Evolutionary conservation across 108 stramenopile species (phyloP).

Genomic region (Cylindrotheca fusiformis): DNA sequence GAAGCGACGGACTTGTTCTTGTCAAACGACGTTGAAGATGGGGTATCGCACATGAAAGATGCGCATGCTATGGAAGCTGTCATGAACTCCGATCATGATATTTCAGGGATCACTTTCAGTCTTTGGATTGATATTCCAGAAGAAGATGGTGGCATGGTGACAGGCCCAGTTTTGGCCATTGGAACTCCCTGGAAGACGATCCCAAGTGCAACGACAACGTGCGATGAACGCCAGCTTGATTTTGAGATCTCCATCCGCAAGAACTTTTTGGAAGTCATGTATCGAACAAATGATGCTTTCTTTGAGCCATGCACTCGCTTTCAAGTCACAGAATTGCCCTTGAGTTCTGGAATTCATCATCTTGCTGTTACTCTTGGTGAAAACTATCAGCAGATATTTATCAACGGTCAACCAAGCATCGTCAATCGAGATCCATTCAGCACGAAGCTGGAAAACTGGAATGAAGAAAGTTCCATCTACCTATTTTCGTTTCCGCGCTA

Average conservation of each 20-base stretch:
- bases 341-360: conserved; percentile 15
- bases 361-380: conserved; percentile 18
- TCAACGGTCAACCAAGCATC: conserved; percentile 23
- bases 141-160: background rate
- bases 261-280: conserved; percentile 18
- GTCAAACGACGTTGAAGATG: background rate
- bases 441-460: conserved; percentile 26
- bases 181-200: background rate
- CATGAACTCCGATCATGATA: too few relatives aligned
- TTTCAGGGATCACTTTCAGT: conserved; percentile 9
- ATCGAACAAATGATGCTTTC: conserved; percentile 29
- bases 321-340: background rate
- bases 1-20: conserved; percentile 1
- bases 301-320: conserved; percentile 34
- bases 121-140: conserved; percentile 10
- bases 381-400: conserved; percentile 24
- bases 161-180: conserved; percentile 10
- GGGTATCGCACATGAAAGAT: background rate
- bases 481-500: conserved; percentile 16
- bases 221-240: conserved; percentile 21
- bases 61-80: background rate
- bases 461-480: conserved; percentile 1
- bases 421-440: conserved; percentile 22
- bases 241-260: conserved; percentile 23
- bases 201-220: conserved; percentile 3